phyloP scores from a whole-genome alignment of 148 eudicot species.

The Persicaria maculosa region DNA sequence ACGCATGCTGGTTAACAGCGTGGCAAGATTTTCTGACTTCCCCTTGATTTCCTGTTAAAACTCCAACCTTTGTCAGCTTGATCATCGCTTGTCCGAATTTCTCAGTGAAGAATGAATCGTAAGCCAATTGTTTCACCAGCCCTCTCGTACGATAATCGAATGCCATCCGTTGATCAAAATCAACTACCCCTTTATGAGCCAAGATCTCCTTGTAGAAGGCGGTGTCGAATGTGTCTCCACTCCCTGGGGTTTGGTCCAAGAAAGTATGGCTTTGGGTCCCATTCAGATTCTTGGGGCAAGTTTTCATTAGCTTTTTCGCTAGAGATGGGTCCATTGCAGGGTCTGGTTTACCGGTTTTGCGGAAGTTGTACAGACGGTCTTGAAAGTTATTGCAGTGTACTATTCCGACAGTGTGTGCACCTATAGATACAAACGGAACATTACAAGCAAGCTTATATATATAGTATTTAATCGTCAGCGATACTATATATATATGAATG shows the following conservation, averaged over 20 bases:
- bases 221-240: conserved; percentile 11
- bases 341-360: conserved; percentile 11
- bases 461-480: neutral
- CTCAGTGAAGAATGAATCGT: neutral
- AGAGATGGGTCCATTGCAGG: conserved; percentile 19
- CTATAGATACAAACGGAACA: neutral
- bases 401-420: conserved; percentile 16
- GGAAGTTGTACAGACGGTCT: conserved; percentile 16
- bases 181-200: conserved; percentile 8
- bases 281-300: neutral
- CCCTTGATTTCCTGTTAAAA: conserved; percentile 5
- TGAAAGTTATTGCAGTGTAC: conserved; percentile 18
- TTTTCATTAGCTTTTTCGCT: neutral
- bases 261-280: neutral
- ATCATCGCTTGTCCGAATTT: conserved; percentile 19
- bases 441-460: too few species aligned
- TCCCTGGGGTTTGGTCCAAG: conserved; percentile 11
- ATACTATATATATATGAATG: neutral
- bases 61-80: conserved; percentile 15
- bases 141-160: conserved; percentile 8
- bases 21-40: conserved; percentile 16
- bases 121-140: neutral
- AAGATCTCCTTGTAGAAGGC: conserved; percentile 16
- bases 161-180: conserved; percentile 17
- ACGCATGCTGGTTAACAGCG: neutral